phyloP scores from a whole-genome alignment of 345 rosid species.

The Eucalyptus brandiana region DNA sequence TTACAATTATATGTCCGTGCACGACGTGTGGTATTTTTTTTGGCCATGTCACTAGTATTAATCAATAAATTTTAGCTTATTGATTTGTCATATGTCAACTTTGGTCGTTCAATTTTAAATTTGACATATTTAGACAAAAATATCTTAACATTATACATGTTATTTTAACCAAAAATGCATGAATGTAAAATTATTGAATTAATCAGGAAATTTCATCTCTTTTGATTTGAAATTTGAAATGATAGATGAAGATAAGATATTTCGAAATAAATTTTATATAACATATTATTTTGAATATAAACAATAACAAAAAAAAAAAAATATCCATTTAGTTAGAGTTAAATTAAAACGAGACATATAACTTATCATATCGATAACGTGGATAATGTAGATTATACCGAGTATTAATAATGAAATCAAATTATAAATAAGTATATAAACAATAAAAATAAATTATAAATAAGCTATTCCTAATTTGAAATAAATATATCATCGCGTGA shows the following conservation, averaged over 20 bases:
- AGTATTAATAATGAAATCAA: not conserved
- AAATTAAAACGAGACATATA: not conserved
- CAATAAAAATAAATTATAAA: too few species aligned
- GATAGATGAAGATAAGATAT: not conserved
- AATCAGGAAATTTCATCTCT: not conserved
- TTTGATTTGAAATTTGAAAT: not conserved
- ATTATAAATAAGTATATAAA: too few species aligned
- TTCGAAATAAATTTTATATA: not conserved
- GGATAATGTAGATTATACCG: not conserved
- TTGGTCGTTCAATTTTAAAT: not conserved
- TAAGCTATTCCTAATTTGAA: not conserved
- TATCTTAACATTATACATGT: not conserved
- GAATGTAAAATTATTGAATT: not conserved
- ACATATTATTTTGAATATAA: not conserved
- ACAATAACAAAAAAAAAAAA: not conserved
- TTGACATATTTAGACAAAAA: not conserved
- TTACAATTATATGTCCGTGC: too few species aligned
- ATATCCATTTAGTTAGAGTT: not conserved
- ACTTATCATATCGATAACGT: not conserved
- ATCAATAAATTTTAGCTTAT: not conserved
- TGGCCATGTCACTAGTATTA: not conserved
- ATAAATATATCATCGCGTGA: not conserved
- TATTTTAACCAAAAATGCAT: not conserved
- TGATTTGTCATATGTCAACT: not conserved
- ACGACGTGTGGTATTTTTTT: too few species aligned